A percentile compares a stretch with the other conserved stretches of the same genome.
Evolutionary conservation across 371 early-diverging fungal genomes (phyloP).

Genomic region (Sporodiniella umbellata): DNA sequence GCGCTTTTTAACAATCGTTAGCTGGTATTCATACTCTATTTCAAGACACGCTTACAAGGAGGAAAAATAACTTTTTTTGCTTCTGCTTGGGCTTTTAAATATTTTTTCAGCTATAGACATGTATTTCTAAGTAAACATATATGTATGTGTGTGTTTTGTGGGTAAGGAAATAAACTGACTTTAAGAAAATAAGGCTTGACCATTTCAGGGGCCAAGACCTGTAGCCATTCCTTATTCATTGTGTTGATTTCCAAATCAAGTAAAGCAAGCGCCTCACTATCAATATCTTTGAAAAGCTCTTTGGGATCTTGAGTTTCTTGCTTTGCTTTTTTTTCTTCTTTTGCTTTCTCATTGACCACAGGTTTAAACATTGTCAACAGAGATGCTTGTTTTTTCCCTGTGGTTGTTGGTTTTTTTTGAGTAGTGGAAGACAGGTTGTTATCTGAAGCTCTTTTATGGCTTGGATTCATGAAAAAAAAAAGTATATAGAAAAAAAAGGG

Average conservation of each 20-base stretch:
- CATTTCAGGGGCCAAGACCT: constrained; percentile 66
- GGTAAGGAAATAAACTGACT: too few relatives aligned
- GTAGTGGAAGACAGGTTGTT: constrained; percentile 10
- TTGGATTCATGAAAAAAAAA: not conserved
- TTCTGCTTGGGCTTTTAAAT: constrained; percentile 53
- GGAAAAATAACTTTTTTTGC: constrained; percentile 68
- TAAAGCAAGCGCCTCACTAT: constrained; percentile 45
- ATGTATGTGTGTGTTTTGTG: not conserved
- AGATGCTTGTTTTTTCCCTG: constrained; percentile 21
- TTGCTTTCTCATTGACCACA: not conserved
- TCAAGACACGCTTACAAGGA: constrained; percentile 57
- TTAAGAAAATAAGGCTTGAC: constrained; percentile 73
- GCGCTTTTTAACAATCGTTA: not conserved
- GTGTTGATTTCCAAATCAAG: constrained; percentile 70
- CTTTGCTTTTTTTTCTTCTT: not conserved
- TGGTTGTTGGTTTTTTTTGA: constrained; percentile 9
- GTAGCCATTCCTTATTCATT: constrained; percentile 77
- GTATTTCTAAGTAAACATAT: not conserved
- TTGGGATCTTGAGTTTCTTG: constrained; percentile 9
- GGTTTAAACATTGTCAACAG: constrained; percentile 39
- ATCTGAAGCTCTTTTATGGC: constrained; percentile 8
- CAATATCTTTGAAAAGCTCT: constrained; percentile 18
- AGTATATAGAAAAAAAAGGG: not conserved
- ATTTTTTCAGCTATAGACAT: constrained; percentile 60
- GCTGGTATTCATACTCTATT: not conserved